These are phyloP conservation scores for Akanthomyces uredinophilus DNA, from an alignment of 2,329 filamentous ascomycete species.

Conservation along the genomic window DNA sequence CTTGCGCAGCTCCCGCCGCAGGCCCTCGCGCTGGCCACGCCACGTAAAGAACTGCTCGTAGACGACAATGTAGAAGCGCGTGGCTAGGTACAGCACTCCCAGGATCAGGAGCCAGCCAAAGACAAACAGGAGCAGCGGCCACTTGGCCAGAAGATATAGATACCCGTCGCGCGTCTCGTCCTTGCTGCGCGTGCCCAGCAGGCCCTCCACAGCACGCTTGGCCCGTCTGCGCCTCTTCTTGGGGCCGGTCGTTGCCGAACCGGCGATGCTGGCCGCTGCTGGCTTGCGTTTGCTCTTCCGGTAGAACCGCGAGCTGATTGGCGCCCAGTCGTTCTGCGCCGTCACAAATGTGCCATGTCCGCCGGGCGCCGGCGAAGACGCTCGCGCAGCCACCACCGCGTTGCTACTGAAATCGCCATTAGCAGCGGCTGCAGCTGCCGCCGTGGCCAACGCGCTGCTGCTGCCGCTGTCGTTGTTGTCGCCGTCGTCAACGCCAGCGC, in stretches of 20 bases:
- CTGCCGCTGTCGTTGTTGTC: conserved; percentile 18
- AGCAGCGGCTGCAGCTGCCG: background rate
- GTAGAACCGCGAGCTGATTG: conserved; percentile 67
- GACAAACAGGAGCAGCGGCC: conserved; percentile 79
- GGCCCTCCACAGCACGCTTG: conserved; percentile 33
- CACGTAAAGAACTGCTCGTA: conserved; percentile 92
- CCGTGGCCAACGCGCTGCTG: conserved; percentile 25
- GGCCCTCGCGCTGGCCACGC: conserved; percentile 69
- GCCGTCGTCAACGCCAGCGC: conserved; percentile 27
- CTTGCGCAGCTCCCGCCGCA: conserved; percentile 66
- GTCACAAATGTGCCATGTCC: conserved; percentile 62
- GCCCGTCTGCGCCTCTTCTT: conserved; percentile 27
- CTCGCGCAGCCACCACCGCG: conserved; percentile 20
- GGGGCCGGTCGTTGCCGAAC: conserved; percentile 12
- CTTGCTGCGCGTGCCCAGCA: conserved; percentile 57
- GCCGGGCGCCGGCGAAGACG: background rate
- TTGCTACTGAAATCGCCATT: conserved; percentile 25
- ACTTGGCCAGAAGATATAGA: conserved; percentile 83
- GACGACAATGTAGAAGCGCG: conserved; percentile 80
- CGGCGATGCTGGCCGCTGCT: conserved; percentile 19
- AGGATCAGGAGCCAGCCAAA: conserved; percentile 75
- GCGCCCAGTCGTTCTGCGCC: conserved; percentile 93
- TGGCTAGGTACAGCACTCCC: conserved; percentile 67
- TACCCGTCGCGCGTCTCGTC: conserved; percentile 95
- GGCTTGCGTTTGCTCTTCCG: conserved; percentile 32